A percentile compares a stretch with the other conserved stretches of the same genome.
These are phyloP conservation scores for Hanseniaspora valbyensis DNA, from an alignment of 805 yeast genomes.

Conservation along the genomic window DNA sequence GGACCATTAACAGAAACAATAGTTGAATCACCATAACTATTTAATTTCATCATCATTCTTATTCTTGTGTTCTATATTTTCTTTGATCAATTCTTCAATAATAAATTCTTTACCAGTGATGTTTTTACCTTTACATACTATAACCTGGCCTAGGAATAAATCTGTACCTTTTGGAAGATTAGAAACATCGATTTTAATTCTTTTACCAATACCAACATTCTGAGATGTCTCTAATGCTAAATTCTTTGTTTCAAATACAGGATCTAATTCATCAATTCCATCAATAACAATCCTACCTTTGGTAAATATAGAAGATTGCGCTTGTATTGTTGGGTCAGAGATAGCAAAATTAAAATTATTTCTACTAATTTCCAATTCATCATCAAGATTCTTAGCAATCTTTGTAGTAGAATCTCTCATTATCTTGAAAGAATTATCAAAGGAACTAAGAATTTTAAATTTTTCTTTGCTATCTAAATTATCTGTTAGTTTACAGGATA, in stretches of 20 bases:
- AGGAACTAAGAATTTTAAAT: too few relatives aligned
- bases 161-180: conserved; percentile 38
- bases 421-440: conserved; percentile 80
- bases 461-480: conserved; percentile 27
- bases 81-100: conserved; percentile 48
- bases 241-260: conserved; percentile 34
- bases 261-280: conserved; percentile 50
- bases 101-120: conserved; percentile 70
- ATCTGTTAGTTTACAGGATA: too few relatives aligned
- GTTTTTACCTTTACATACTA: conserved; percentile 70
- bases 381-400: conserved; percentile 76
- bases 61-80: too few relatives aligned
- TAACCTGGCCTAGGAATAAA: conserved; percentile 84
- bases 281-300: conserved; percentile 90
- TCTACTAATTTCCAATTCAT: conserved; percentile 51
- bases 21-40: conserved; percentile 38
- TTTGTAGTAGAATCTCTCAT: conserved; percentile 83
- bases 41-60: conserved; percentile 31
- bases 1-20: conserved; percentile 66
- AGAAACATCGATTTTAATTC: conserved; percentile 55
- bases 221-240: conserved; percentile 74
- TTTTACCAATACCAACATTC: conserved; percentile 71
- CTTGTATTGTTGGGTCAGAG: conserved; percentile 65
- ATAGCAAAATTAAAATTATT: conserved; percentile 39
- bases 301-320: conserved; percentile 62